Percentiles rank a stretch among this genome's conserved stretches.
These are phyloP conservation scores for Crucihimalaya himalaica DNA, from an alignment of 345 rosid species.

Conservation along the genomic window DNA sequence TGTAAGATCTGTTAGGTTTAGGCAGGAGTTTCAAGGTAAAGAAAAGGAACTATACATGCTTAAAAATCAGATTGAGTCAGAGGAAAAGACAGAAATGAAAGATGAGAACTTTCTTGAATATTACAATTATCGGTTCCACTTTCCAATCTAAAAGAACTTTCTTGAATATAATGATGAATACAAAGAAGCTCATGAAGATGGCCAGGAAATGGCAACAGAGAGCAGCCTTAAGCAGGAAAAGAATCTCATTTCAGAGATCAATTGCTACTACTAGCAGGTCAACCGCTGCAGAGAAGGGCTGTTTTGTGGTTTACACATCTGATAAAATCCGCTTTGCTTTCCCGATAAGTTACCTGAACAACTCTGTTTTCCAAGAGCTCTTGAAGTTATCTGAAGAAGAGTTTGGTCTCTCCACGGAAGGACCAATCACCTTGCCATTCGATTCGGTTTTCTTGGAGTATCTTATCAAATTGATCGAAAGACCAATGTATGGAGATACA, in stretches of 20 bases:
- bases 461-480: constrained; percentile 24
- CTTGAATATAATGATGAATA: not conserved
- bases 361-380: constrained; percentile 34
- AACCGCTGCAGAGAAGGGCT: constrained; percentile 23
- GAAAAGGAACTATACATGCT: too few relatives aligned
- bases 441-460: constrained; percentile 37
- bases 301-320: constrained; percentile 40
- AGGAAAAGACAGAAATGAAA: too few relatives aligned
- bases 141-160: not conserved
- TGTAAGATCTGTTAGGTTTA: too few relatives aligned
- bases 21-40: too few relatives aligned
- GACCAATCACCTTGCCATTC: constrained; percentile 41
- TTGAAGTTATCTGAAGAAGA: constrained; percentile 43
- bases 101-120: too few relatives aligned
- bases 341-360: constrained; percentile 22
- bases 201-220: constrained; percentile 33
- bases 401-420: constrained; percentile 35
- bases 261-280: not conserved
- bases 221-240: constrained; percentile 24
- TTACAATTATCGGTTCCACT: not conserved
- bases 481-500: constrained; percentile 7
- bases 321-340: not conserved
- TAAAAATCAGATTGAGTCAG: too few relatives aligned
- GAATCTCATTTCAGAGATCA: constrained; percentile 30
- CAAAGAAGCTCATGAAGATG: constrained; percentile 29